Evolutionary conservation across 108 stramenopile genomes (phyloP).

Genomic region (Cylindrotheca fusiformis): DNA sequence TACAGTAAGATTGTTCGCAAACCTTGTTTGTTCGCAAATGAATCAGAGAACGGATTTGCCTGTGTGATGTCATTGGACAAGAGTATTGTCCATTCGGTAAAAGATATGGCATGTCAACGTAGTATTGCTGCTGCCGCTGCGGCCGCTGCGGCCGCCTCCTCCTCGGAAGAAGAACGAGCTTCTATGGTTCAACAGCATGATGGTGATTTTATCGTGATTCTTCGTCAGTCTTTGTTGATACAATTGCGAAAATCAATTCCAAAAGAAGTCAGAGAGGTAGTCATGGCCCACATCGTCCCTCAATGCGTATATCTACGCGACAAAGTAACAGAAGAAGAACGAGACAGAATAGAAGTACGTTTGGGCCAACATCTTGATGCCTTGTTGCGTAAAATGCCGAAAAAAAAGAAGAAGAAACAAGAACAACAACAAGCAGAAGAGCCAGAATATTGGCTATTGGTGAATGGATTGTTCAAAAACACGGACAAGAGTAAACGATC

Average conservation of each 20-base stretch:
- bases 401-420: not conserved
- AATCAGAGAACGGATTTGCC: conserved; percentile 31
- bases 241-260: too few species aligned
- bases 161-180: conserved; percentile 2
- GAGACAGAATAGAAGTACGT: not conserved
- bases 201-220: not conserved
- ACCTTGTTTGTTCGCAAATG: conserved; percentile 12
- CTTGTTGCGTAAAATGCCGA: not conserved
- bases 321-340: not conserved
- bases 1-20: conserved; percentile 12
- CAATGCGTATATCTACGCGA: not conserved
- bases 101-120: conserved; percentile 5
- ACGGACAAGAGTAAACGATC: not conserved
- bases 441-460: conserved; percentile 5
- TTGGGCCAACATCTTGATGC: not conserved
- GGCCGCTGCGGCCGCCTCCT: too few species aligned
- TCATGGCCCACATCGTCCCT: not conserved
- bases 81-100: conserved; percentile 3
- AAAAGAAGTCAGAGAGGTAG: not conserved
- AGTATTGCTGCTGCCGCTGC: too few species aligned
- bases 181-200: too few species aligned
- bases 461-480: not conserved
- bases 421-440: not conserved
- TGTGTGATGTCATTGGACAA: conserved; percentile 10
- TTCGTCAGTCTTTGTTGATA: not conserved